Evolutionary conservation across 768 basidiomycete genomes (phyloP), one percentile per base, ranked within the genome.

Genomic region (Leucocoprinus leucothites): DNA sequence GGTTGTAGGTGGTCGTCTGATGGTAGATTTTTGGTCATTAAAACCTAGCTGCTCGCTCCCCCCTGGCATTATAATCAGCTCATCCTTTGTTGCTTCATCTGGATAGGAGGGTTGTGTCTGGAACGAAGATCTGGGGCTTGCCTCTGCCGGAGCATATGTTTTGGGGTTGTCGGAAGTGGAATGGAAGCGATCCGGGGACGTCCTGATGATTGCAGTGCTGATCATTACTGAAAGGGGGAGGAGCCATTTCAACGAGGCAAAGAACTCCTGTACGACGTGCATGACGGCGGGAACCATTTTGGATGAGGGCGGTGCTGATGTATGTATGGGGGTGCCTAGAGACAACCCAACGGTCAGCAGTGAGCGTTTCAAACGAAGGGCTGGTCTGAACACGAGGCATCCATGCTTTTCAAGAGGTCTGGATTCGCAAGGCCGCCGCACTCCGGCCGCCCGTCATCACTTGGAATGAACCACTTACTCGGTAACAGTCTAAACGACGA

Each of bases 211-310:
- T 9, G 24, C 35, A 6, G 46, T 31, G 5, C 6, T 55, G 9
- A 43, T 34, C 36, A 48, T 11, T 4, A 55, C 25, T 21, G 53
- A 48, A 9, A 55, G 22, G 3, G 53, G 53, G 2, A 55, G 19
- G 19, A 55, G 47, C 53, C 46, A 55, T 3, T 19, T 40, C 18
- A 48, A 41, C 16, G 53, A 47, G 1, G 46, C 25, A 22, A 9
- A 24, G 46, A 48, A 21, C 25, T 55, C 53, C 18, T 47, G 35
- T 8, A 55, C 25, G 38, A 47, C 6, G 19, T 55, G 36, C 38
- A 18, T 38, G 38, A 38, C 25, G 24, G 42, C 40, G 9, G 18
- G 18, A n/a, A n/a, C 26, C 45, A 55, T 55, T 24, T 52, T 41
- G 47, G 14, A 31, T 19, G 16, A 3, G 1, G 18, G 42, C 2